Conservation (phyloP, 2,329 filamentous ascomycete species). For the Fusarium concolor region DNA sequence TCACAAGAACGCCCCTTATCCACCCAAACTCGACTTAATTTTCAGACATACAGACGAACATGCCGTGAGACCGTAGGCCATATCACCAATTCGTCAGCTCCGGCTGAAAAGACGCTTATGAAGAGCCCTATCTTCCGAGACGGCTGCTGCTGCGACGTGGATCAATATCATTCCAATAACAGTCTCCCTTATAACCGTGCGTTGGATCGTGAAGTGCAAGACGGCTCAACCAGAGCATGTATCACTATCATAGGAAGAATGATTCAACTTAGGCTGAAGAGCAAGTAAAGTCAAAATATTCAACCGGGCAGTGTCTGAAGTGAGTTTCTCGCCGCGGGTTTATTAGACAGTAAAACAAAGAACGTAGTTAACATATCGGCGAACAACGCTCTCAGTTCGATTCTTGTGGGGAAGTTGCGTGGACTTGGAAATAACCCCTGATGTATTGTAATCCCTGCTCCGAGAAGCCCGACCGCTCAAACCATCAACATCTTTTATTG, state of each 20-base stretch:
- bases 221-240: not conserved
- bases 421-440: conserved; percentile 15
- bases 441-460: conserved; percentile 22
- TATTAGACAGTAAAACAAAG: not conserved
- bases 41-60: not conserved
- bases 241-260: not conserved
- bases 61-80: conserved; percentile 6
- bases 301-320: conserved; percentile 3
- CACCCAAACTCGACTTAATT: conserved; percentile 15
- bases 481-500: not conserved
- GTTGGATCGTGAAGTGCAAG: conserved; percentile 11
- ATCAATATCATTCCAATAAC: conserved; percentile 35
- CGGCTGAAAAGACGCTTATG: conserved; percentile 10
- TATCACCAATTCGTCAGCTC: conserved; percentile 25
- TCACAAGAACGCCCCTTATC: conserved; percentile 25
- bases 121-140: conserved; percentile 11
- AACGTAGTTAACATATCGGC: not conserved
- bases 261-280: conserved; percentile 6
- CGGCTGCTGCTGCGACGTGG: conserved; percentile 26
- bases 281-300: not conserved
- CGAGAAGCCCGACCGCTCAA: conserved; percentile 8
- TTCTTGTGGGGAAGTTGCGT: conserved; percentile 8
- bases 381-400: conserved; percentile 3
- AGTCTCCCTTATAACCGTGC: conserved; percentile 15
- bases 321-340: not conserved